Evolutionary conservation across 2,329 filamentous ascomycete species (phyloP), one percentile per base, ranked within the genome.

Genomic region (Ophiostoma piceae): DNA sequence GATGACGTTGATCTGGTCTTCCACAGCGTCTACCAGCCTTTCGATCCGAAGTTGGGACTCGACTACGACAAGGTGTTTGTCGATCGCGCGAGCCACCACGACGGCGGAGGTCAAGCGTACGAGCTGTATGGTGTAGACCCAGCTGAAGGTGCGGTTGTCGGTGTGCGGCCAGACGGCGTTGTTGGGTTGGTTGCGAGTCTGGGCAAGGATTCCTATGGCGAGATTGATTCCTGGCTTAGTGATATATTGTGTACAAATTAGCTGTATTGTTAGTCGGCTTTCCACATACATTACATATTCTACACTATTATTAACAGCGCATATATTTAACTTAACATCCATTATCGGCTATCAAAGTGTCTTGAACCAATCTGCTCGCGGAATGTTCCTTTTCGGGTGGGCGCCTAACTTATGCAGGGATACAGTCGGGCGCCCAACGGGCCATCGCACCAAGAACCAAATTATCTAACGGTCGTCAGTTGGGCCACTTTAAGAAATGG

Each of bases 81-180:
- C 0, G 86, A 88, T 72, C 84, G 83, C 60, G 75, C 79, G 60
- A 82, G 80, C 51, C 84, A 87, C 75, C 82, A 87, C 72, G 83
- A 87, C 74, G 83, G 83, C 0, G 77, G 83, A 68, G 84, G 83
- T 0, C 74, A 80, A 9, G 80, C 82, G 0, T 87, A 90, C 74
- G 79, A 83, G 70, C 82, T 81, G 3, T 89, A 88, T 70, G 89
- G 87, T 0, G 80, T 92, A 1, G 81, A 87, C 73, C 76, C 73
- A 22, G 79, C 83, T 68, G 77, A 78, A 26, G 89, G 89, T 0
- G 90, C 68, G 2, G 12, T 69, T 11, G 70, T 71, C 1, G 67
- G 54, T n/a, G 54, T 69, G 35, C 68, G 68, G 67, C 90, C 90
- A 2, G 90, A 92, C 79, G 87, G 90, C 75, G 88, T 92, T 77